phyloP scores from a whole-genome alignment of 1,284 basidiomycete species.

The Cutaneotrichosporon daszewskae region DNA sequence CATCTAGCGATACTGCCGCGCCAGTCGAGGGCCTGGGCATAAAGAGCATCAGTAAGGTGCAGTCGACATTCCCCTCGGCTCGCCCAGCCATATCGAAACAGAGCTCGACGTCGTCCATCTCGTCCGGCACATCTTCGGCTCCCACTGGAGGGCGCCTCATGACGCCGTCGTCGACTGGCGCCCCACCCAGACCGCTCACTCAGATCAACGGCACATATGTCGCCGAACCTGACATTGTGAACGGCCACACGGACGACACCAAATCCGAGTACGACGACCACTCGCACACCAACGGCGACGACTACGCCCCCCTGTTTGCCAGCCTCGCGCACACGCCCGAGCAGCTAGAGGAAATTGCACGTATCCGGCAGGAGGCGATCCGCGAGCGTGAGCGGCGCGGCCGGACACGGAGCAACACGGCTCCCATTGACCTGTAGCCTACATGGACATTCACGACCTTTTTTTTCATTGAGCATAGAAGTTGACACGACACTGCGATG shows the following conservation, averaged over 20 bases:
- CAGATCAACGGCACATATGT: background rate
- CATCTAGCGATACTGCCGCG: background rate
- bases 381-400: constrained; percentile 11
- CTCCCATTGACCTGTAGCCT: too few relatives aligned
- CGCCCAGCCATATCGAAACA: background rate
- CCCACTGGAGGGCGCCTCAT: constrained; percentile 9
- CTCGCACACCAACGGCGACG: background rate
- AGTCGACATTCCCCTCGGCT: constrained; percentile 10
- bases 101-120: background rate
- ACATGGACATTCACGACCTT: too few relatives aligned
- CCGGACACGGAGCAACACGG: background rate
- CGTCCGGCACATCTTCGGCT: constrained; percentile 13
- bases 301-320: constrained; percentile 34
- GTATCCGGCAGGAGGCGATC: constrained; percentile 24
- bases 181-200: background rate
- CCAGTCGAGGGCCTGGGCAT: constrained; percentile 14
- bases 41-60: background rate
- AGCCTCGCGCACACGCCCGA: constrained; percentile 40
- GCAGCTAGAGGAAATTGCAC: constrained; percentile 37
- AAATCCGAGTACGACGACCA: constrained; percentile 1
- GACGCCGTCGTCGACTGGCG: constrained; percentile 12
- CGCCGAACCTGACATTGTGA: background rate
- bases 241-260: background rate
- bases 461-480: too few relatives aligned
- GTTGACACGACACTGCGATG: too few relatives aligned